Evolutionary conservation across 2,329 filamentous ascomycete species (phyloP).

Genomic region (Diplodia mutila): DNA sequence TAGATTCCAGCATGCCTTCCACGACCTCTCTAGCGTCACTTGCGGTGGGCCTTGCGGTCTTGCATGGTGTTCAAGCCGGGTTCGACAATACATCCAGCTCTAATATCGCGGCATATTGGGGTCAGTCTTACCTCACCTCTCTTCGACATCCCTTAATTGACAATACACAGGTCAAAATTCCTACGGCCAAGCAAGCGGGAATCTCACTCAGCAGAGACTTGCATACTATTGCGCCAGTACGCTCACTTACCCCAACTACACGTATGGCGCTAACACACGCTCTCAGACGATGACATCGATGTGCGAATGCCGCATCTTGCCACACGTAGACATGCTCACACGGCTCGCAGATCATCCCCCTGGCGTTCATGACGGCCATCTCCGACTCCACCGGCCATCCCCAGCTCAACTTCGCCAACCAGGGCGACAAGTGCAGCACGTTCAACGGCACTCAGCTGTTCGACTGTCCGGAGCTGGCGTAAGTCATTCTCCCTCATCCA

Average conservation of each 20-base stretch:
- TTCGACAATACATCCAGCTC: conserved; percentile 31
- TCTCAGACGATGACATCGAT: conserved; percentile 51
- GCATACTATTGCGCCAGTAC: conserved; percentile 63
- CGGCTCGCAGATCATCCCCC: conserved; percentile 56
- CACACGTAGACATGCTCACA: background rate
- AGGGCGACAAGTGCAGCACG: conserved; percentile 62
- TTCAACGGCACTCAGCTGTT: conserved; percentile 63
- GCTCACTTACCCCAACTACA: conserved; percentile 30
- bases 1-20: background rate
- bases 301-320: conserved; percentile 17
- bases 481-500: too few species aligned
- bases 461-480: conserved; percentile 68
- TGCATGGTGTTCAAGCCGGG: conserved; percentile 15
- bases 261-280: background rate
- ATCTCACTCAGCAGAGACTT: conserved; percentile 58
- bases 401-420: conserved; percentile 67
- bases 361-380: conserved; percentile 66
- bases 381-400: conserved; percentile 54
- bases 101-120: conserved; percentile 72
- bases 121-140: conserved; percentile 38
- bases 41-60: background rate
- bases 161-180: conserved; percentile 62
- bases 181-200: conserved; percentile 49
- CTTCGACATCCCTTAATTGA: background rate
- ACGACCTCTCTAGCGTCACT: background rate